These are phyloP conservation scores for Geotrichum reessii DNA, from an alignment of 1,139 yeast genomes.

Conservation along the genomic window DNA sequence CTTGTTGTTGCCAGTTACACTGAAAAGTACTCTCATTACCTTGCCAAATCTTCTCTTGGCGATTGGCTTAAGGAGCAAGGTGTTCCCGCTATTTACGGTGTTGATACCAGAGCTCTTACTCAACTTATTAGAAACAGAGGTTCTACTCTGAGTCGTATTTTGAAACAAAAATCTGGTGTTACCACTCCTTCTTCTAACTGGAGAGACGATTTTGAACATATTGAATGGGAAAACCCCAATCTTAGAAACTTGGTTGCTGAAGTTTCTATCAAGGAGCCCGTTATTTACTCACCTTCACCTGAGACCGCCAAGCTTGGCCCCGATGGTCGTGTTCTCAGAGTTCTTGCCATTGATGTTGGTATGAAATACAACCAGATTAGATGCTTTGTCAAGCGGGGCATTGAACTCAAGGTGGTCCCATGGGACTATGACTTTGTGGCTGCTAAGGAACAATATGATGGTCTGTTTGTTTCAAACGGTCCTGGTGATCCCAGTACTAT, in stretches of 20 bases:
- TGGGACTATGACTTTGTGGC: constrained; percentile 78
- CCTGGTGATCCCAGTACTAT: constrained; percentile 98
- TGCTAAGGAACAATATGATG: constrained; percentile 70
- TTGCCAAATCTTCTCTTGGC: constrained; percentile 89
- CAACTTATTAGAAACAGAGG: constrained; percentile 89
- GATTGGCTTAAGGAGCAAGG: constrained; percentile 89
- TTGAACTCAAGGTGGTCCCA: constrained; percentile 91
- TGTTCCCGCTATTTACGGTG: constrained; percentile 95
- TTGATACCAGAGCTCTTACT: constrained; percentile 93
- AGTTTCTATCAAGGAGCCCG: constrained; percentile 76
- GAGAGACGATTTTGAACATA: constrained; percentile 60
- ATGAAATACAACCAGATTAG: constrained; percentile 97
- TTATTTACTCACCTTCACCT: constrained; percentile 59
- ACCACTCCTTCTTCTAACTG: constrained; percentile 47
- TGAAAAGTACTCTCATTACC: constrained; percentile 87
- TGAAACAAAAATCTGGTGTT: constrained; percentile 50
- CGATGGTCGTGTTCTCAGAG: constrained; percentile 72
- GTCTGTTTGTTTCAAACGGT: constrained; percentile 94
- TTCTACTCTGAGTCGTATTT: constrained; percentile 82
- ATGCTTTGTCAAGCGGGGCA: constrained; percentile 94
- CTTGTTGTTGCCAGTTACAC: constrained; percentile 96
- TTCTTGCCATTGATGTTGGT: constrained; percentile 93
- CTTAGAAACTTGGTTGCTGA: constrained; percentile 82
- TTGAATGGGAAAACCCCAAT: constrained; percentile 94
- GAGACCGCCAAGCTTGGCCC: constrained; percentile 51